These are phyloP conservation scores for Fusarium torreyae DNA, from an alignment of 2,329 filamentous ascomycete genomes.

Conservation along the genomic window DNA sequence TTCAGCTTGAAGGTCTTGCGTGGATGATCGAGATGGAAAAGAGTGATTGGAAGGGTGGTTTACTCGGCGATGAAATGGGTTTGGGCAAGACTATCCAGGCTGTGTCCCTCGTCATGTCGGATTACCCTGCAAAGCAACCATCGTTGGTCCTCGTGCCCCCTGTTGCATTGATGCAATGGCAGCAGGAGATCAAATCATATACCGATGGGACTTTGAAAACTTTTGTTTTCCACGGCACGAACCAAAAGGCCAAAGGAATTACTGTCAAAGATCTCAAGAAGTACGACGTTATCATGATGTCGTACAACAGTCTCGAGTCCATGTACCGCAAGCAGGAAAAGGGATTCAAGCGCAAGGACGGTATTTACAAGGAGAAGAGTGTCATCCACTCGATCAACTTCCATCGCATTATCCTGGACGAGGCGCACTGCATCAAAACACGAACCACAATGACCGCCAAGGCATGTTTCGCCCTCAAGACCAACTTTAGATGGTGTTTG, in stretches of 20 bases:
- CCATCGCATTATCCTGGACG: constrained; percentile 93
- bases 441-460: constrained; percentile 93
- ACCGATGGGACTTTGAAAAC: constrained; percentile 93
- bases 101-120: constrained; percentile 97
- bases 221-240: constrained; percentile 90
- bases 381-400: constrained; percentile 88
- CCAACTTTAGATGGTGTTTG: constrained; percentile 94
- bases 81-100: constrained; percentile 99
- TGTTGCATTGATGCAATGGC: constrained; percentile 97
- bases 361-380: constrained; percentile 84
- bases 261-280: constrained; percentile 81
- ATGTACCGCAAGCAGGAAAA: constrained; percentile 94
- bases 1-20: constrained; percentile 92
- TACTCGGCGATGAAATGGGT: constrained; percentile 98
- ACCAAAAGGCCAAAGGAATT: constrained; percentile 84
- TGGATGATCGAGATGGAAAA: constrained; percentile 96
- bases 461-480: constrained; percentile 92
- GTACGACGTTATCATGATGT: constrained; percentile 97
- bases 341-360: constrained; percentile 86
- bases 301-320: constrained; percentile 92
- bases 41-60: constrained; percentile 86
- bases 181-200: constrained; percentile 82
- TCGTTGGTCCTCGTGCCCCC: constrained; percentile 92
- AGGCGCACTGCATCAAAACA: constrained; percentile 95
- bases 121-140: constrained; percentile 87